phyloP scores from a whole-genome alignment of 2,329 filamentous ascomycete genomes.

The Pleurostoma richardsiae region DNA sequence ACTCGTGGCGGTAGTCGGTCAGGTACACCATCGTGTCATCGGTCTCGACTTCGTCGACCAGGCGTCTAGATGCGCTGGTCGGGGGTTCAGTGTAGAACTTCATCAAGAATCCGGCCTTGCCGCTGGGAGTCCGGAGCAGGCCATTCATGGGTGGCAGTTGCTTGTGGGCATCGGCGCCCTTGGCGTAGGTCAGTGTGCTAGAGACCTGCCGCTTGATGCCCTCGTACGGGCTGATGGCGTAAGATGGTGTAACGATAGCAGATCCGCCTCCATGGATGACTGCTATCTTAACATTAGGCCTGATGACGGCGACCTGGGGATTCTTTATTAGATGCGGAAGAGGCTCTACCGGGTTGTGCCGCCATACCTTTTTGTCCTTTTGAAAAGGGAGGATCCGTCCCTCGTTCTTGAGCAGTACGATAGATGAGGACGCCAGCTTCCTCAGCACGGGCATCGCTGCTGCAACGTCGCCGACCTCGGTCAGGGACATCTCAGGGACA shows the following conservation, averaged over 20 bases:
- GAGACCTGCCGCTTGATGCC: constrained; percentile 16
- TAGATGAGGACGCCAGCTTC: constrained; percentile 52
- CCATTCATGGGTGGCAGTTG: constrained; percentile 23
- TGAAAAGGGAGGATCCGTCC: constrained; percentile 47
- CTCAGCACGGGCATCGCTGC: constrained; percentile 41
- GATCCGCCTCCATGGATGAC: constrained; percentile 26
- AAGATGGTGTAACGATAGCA: constrained; percentile 23
- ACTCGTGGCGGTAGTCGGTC: constrained; percentile 17
- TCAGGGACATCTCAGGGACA: constrained; percentile 12
- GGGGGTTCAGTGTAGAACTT: constrained; percentile 17
- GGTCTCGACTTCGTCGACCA: constrained; percentile 14
- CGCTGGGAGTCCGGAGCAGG: constrained; percentile 13
- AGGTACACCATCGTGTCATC: constrained; percentile 17
- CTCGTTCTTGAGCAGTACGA: constrained; percentile 63
- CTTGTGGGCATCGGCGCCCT: constrained; percentile 22
- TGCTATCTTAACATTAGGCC: constrained; percentile 41
- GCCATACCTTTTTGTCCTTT: constrained; percentile 25
- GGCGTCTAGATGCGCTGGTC: constrained; percentile 4
- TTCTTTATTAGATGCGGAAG: too few species aligned
- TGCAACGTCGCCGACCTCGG: constrained; percentile 15
- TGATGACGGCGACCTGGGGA: constrained; percentile 36
- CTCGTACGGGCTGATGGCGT: constrained; percentile 22
- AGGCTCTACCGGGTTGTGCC: too few species aligned
- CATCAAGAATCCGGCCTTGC: constrained; percentile 16
- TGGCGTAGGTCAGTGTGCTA: constrained; percentile 13